A percentile compares a stretch with the other conserved stretches of the same genome.
Conservation (phyloP, 768 basidiomycete species). For the Podaxis mareebaensis region DNA sequence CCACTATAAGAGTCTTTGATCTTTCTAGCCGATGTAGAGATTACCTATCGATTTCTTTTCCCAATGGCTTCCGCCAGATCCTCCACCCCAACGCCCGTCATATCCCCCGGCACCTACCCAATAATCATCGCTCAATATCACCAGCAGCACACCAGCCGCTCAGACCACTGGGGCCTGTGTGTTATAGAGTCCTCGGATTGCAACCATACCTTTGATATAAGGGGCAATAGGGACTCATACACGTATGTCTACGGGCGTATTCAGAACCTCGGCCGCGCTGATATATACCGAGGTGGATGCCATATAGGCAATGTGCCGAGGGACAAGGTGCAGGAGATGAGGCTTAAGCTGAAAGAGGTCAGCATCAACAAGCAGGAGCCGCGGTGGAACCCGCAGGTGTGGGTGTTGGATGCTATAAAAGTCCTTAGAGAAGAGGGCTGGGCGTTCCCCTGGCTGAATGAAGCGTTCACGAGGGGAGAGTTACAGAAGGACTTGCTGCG, state of each 20-base stretch:
- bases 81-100: background rate
- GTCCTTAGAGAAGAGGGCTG: conserved; percentile 13
- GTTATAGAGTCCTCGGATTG: conserved; percentile 11
- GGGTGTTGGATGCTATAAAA: conserved; percentile 17
- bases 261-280: conserved; percentile 6
- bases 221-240: conserved; percentile 17
- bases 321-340: conserved; percentile 12
- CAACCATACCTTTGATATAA: conserved; percentile 15
- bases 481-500: conserved; percentile 15
- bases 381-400: conserved; percentile 16
- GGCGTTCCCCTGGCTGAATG: conserved; percentile 12
- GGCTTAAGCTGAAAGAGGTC: conserved; percentile 7
- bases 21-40: background rate
- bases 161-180: conserved; percentile 17
- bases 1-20: conserved; percentile 3
- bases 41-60: conserved; percentile 1
- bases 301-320: conserved; percentile 17
- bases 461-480: conserved; percentile 11
- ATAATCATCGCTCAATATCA: conserved; percentile 16
- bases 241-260: conserved; percentile 11
- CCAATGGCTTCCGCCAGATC: background rate
- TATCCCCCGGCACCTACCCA: conserved; percentile 11
- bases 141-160: conserved; percentile 2
- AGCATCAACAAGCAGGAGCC: conserved; percentile 14
- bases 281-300: conserved; percentile 17